Percentiles rank a stretch among this genome's conserved stretches.
phyloP scores from a whole-genome alignment of 2,329 filamentous ascomycete genomes.

The Leptoxyphium fumago region DNA sequence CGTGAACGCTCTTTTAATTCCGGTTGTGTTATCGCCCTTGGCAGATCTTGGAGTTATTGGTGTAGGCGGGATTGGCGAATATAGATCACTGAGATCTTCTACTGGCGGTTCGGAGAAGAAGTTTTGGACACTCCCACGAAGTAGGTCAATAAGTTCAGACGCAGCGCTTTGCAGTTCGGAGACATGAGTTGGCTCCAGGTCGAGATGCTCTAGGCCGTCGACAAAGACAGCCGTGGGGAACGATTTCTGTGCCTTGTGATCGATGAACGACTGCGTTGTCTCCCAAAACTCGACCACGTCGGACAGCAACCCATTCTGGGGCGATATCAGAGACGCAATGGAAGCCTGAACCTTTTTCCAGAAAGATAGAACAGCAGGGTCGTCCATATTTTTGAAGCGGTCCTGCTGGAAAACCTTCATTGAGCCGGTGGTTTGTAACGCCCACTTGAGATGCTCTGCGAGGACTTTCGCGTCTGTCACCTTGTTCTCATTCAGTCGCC shows the following conservation, averaged over 20 bases:
- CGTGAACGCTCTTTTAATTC: slow-evolving; percentile 53
- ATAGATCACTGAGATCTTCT: slow-evolving; percentile 76
- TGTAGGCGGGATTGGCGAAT: slow-evolving; percentile 62
- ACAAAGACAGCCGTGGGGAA: slow-evolving; percentile 41
- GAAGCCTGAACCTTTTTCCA: slow-evolving; percentile 82
- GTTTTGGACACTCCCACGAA: slow-evolving; percentile 62
- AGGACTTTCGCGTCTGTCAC: slow-evolving; percentile 55
- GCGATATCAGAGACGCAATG: slow-evolving; percentile 57
- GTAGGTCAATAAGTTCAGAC: slow-evolving; percentile 66
- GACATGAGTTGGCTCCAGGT: slow-evolving; percentile 56
- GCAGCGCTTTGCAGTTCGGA: slow-evolving; percentile 61
- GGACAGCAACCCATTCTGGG: slow-evolving; percentile 62
- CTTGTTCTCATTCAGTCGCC: slow-evolving; percentile 60
- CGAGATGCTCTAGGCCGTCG: slow-evolving; percentile 71
- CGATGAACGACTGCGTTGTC: slow-evolving; percentile 76
- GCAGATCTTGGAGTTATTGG: slow-evolving; percentile 51
- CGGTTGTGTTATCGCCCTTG: slow-evolving; percentile 31
- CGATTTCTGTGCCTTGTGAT: slow-evolving; percentile 65
- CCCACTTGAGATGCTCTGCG: slow-evolving; percentile 49
- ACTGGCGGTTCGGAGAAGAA: slow-evolving; percentile 83
- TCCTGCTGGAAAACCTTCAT: slow-evolving; percentile 3
- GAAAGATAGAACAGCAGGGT: slow-evolving; percentile 66
- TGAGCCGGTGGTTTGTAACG: background rate
- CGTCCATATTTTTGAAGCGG: slow-evolving; percentile 51
- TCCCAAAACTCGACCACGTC: slow-evolving; percentile 93